phyloP scores from a whole-genome alignment of 495 filamentous ascomycete species.

The Penicillium psychrofluorescens region DNA sequence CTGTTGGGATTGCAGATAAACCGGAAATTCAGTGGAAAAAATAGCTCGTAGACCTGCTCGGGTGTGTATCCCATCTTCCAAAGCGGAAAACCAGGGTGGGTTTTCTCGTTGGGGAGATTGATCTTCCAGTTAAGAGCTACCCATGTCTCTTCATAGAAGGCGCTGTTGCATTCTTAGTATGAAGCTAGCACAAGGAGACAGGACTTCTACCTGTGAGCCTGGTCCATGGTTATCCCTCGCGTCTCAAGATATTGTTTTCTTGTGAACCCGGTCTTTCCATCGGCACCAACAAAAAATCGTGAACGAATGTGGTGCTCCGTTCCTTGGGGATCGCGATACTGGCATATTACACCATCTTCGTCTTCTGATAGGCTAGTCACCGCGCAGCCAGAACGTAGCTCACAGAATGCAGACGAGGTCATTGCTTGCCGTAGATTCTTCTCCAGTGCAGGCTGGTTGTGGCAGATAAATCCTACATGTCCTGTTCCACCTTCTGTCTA shows the following conservation, averaged over 20 bases:
- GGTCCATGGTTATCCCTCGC: conserved; percentile 32
- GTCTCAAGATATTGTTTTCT: conserved; percentile 44
- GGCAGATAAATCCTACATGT: conserved; percentile 28
- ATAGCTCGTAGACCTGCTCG: conserved; percentile 42
- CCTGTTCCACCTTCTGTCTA: conserved; percentile 27
- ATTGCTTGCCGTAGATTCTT: conserved; percentile 19
- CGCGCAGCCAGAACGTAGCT: conserved; percentile 25
- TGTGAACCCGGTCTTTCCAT: conserved; percentile 44
- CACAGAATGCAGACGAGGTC: conserved; percentile 16
- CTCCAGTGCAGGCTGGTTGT: conserved; percentile 20
- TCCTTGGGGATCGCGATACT: conserved; percentile 25
- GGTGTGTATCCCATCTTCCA: conserved; percentile 43
- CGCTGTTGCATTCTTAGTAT: conserved; percentile 7
- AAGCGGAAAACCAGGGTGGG: conserved; percentile 42
- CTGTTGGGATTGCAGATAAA: conserved; percentile 38
- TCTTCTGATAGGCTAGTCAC: conserved; percentile 24
- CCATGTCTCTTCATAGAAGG: conserved; percentile 44
- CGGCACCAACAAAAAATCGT: conserved; percentile 40
- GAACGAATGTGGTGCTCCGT: conserved; percentile 14
- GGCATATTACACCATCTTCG: conserved; percentile 21
- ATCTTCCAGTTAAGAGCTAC: conserved; percentile 45
- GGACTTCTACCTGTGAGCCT: conserved; percentile 16
- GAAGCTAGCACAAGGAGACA: too few relatives aligned
- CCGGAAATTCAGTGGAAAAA: conserved; percentile 41
- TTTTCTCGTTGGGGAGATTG: conserved; percentile 32